Conservation (phyloP, 1,139 yeast species). For the Kluyveromyces marxianus region DNA sequence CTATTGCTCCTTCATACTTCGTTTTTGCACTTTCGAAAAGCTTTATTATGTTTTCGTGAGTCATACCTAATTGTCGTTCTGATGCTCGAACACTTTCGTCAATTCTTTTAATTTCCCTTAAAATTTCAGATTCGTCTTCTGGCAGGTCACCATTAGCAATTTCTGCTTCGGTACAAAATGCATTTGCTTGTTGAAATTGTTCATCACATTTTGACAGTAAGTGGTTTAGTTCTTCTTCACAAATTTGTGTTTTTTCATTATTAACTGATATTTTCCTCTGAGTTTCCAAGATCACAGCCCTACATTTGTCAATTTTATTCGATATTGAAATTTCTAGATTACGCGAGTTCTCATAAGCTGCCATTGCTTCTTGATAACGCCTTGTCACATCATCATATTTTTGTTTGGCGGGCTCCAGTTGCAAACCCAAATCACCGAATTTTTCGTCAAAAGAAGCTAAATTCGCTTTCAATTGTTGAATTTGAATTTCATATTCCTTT, state of each 20-base stretch:
- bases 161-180: slow-evolving; percentile 29
- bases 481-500: slow-evolving; percentile 23
- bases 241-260: slow-evolving; percentile 26
- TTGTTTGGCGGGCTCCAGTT: slow-evolving; percentile 20
- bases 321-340: background rate
- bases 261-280: slow-evolving; percentile 24
- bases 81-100: slow-evolving; percentile 32
- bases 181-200: slow-evolving; percentile 32
- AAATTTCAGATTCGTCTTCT: slow-evolving; percentile 31
- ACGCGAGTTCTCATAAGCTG: slow-evolving; percentile 9
- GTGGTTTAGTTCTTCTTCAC: slow-evolving; percentile 14
- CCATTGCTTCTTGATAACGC: background rate
- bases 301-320: background rate
- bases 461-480: slow-evolving; percentile 21
- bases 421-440: slow-evolving; percentile 17
- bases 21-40: slow-evolving; percentile 32
- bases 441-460: slow-evolving; percentile 24
- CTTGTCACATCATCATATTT: slow-evolving; percentile 14
- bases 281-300: background rate
- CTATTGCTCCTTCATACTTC: slow-evolving; percentile 32
- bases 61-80: slow-evolving; percentile 36
- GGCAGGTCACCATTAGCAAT: slow-evolving; percentile 29
- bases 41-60: slow-evolving; percentile 37
- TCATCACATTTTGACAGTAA: slow-evolving; percentile 8
- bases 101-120: slow-evolving; percentile 31